These are phyloP conservation scores for Xylaria sp. DNA, from an alignment of 2,329 filamentous ascomycete genomes.

Conservation along the genomic window DNA sequence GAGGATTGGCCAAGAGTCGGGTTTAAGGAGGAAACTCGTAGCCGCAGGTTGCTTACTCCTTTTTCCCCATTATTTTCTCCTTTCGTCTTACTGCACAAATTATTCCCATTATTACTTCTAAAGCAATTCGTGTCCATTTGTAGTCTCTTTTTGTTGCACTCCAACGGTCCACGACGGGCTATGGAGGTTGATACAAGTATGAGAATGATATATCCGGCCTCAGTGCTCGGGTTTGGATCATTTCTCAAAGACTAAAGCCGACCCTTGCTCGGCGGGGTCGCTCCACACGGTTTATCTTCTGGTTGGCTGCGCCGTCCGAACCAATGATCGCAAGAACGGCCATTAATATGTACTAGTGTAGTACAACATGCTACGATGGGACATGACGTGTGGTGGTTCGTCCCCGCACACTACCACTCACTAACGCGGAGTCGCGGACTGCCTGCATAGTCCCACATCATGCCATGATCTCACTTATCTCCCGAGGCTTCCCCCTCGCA, in stretches of 20 bases:
- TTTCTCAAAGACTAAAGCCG: neutral
- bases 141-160: too few relatives aligned
- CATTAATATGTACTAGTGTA: neutral
- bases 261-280: neutral
- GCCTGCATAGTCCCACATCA: neutral
- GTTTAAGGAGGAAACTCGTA: too few relatives aligned
- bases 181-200: neutral
- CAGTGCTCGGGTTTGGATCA: conserved; percentile 10
- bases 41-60: neutral
- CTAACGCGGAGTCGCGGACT: too few relatives aligned
- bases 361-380: neutral
- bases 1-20: neutral
- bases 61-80: neutral
- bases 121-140: neutral
- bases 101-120: too few relatives aligned
- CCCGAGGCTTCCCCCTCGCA: conserved; percentile 3
- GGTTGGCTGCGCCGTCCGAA: neutral
- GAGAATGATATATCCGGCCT: neutral
- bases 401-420: neutral
- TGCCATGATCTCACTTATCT: neutral
- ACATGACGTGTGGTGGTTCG: neutral
- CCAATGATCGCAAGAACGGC: neutral
- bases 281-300: conserved; percentile 1
- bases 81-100: neutral
- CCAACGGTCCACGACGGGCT: neutral